Evolutionary conservation across 495 filamentous ascomycete genomes (phyloP).

Genomic region (Cairneyella variabilis): DNA sequence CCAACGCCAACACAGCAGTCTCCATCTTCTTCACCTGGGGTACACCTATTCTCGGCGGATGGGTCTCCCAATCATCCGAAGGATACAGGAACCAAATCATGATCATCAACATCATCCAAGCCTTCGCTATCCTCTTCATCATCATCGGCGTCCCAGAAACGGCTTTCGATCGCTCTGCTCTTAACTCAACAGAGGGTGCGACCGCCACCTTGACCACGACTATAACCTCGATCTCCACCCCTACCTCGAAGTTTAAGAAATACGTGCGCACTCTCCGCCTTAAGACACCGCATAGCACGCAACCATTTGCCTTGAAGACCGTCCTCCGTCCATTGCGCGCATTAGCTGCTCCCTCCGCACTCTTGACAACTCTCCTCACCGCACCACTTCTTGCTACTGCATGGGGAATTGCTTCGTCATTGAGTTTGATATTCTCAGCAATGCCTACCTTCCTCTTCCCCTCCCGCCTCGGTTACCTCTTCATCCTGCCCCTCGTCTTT

Average conservation of each 20-base stretch:
- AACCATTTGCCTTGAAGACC: conserved; percentile 20
- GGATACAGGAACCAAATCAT: conserved; percentile 41
- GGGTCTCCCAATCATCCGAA: conserved; percentile 31
- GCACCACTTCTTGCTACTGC: conserved; percentile 37
- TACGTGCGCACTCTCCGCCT: conserved; percentile 36
- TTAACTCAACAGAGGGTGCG: conserved; percentile 29
- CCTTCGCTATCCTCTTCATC: conserved; percentile 39
- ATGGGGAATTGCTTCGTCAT: conserved; percentile 37
- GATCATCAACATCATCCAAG: conserved; percentile 43
- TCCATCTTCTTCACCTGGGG: conserved; percentile 45
- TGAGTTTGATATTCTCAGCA: conserved; percentile 43
- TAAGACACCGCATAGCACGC: conserved; percentile 20
- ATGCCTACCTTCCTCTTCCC: conserved; percentile 39
- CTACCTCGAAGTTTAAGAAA: conserved; percentile 31
- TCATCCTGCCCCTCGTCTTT: conserved; percentile 24
- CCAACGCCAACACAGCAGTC: conserved; percentile 36
- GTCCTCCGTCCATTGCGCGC: conserved; percentile 40
- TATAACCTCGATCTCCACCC: conserved; percentile 19
- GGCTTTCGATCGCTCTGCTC: conserved; percentile 35
- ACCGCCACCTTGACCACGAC: conserved; percentile 26
- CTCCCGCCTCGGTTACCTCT: conserved; percentile 36
- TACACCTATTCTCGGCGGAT: conserved; percentile 44
- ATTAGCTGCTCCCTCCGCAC: conserved; percentile 39
- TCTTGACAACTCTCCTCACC: conserved; percentile 38
- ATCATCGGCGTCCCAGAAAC: conserved; percentile 47